phyloP scores from a whole-genome alignment of 2,329 filamentous ascomycete species.

The Neofusicoccum sp. region DNA sequence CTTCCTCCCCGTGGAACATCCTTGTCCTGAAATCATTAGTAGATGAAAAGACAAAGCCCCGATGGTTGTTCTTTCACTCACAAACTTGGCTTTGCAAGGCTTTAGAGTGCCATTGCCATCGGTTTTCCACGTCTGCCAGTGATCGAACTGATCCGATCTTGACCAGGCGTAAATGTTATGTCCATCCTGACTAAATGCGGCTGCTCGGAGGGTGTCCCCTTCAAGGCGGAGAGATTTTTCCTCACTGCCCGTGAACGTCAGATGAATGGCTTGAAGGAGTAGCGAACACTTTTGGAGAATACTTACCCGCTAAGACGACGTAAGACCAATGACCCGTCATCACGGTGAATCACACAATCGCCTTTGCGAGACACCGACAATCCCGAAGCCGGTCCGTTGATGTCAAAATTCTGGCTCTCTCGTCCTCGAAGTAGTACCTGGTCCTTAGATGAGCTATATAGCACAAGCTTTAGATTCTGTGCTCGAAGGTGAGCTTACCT shows the following conservation, averaged over 20 bases:
- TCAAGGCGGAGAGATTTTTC: not conserved
- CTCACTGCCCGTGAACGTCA: not conserved
- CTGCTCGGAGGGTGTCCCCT: not conserved
- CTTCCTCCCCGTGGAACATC: not conserved
- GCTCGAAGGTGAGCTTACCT: not conserved
- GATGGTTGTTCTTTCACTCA: too few relatives aligned
- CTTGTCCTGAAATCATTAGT: not conserved
- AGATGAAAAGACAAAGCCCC: not conserved
- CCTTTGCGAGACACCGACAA: not conserved
- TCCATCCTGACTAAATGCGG: not conserved
- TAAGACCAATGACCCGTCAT: not conserved
- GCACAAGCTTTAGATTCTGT: not conserved
- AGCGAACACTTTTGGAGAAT: not conserved
- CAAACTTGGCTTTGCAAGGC: not conserved
- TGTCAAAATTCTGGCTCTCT: not conserved
- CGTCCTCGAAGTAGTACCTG: not conserved
- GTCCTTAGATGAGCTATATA: not conserved
- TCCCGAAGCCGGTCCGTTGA: not conserved
- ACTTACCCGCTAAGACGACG: not conserved
- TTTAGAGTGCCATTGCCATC: not conserved
- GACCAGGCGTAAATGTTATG: not conserved
- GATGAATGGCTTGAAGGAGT: too few relatives aligned
- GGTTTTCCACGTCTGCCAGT: not conserved
- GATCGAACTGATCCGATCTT: not conserved
- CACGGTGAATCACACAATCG: not conserved